Evolutionary conservation across 179 eudicot genomes (phyloP), one percentile per base, ranked within the genome.

Genomic region (Dionaea muscipula): DNA sequence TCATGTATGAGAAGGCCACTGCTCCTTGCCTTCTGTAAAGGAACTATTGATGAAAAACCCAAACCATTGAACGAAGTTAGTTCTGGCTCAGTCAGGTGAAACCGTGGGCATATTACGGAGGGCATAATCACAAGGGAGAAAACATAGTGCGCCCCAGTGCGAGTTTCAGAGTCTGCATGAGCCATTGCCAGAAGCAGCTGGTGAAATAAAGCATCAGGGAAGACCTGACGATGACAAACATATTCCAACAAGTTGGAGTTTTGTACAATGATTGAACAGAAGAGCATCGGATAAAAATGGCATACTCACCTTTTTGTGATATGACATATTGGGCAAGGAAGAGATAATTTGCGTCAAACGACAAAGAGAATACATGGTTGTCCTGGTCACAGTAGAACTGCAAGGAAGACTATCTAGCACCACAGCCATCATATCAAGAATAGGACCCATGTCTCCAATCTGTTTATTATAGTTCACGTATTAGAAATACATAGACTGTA

Each of bases 381-480:
- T 59, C 73, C 89, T 84, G 57, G 94, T 86, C 52, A 56, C 65
- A 64, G 67, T 49, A 59, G 78, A 66, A 74, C 56, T 84, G 52
- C 57, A 62, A 51, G 88, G 76, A 68, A 88, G 63, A 68, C 77
- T 84, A 76, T 93, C 99, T 40, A 93, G 77, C 72, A 71, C 84
- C 72, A 77, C 85, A 25, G 94, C 93, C 94, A 93, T 88, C 83
- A 79, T 59, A 72, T 93, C 99, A 61, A 93, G 86, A 66, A 93
- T 76, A 46, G 95, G 95, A 47, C 96, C 99, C 18, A 64, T 67
- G 69, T 93, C 96, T 25, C 93, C 99, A 72, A 88, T 81, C 99
- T 93, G 78, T 62, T 49, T 48, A 75, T 17, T 60, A 51, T 37
- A 45, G 23, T 36, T 22, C 56, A 56, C 45, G 54, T 52, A 55